Conservation (phyloP, 129 eudicot genomes). For the Flaveria robusta region DNA sequence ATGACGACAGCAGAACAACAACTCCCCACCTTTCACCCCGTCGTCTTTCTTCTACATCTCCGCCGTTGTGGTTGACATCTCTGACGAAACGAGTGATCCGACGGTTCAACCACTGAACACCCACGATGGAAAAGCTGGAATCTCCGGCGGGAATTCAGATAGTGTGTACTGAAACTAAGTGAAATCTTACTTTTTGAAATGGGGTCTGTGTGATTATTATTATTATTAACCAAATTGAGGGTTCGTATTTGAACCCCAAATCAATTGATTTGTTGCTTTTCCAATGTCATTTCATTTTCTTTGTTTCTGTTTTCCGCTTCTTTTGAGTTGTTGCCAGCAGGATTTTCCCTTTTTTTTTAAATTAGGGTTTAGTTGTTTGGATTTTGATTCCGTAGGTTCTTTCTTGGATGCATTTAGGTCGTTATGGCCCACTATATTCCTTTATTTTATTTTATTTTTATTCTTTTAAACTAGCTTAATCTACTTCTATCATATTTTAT, state of each 20-base stretch:
- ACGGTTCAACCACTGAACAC: no score
- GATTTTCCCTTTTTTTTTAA: conserved; percentile 37
- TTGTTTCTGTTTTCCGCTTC: neutral
- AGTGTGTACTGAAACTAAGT: no score
- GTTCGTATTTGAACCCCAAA: conserved; percentile 19
- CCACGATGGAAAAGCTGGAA: neutral
- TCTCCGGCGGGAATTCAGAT: no score
- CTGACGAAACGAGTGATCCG: no score
- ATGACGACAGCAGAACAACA: conserved; percentile 61
- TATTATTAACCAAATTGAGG: conserved; percentile 4
- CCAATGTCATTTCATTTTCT: conserved; percentile 6
- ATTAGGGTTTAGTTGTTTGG: conserved; percentile 28
- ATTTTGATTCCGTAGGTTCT: conserved; percentile 25
- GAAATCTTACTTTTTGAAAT: neutral
- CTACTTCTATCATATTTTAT: no score
- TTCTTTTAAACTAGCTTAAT: no score
- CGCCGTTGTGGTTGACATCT: conserved; percentile 56
- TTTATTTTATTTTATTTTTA: neutral
- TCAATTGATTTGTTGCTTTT: conserved; percentile 19
- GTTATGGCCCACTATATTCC: conserved; percentile 11
- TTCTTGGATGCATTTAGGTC: neutral
- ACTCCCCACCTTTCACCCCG: conserved; percentile 68
- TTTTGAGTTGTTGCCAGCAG: conserved; percentile 39
- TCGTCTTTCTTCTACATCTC: conserved; percentile 46
- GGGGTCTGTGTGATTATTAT: conserved; percentile 33